Percentiles rank a stretch among this genome's conserved stretches.
Conservation (phyloP, 2,329 filamentous ascomycete species). For the Aureobasidium subglaciale region DNA sequence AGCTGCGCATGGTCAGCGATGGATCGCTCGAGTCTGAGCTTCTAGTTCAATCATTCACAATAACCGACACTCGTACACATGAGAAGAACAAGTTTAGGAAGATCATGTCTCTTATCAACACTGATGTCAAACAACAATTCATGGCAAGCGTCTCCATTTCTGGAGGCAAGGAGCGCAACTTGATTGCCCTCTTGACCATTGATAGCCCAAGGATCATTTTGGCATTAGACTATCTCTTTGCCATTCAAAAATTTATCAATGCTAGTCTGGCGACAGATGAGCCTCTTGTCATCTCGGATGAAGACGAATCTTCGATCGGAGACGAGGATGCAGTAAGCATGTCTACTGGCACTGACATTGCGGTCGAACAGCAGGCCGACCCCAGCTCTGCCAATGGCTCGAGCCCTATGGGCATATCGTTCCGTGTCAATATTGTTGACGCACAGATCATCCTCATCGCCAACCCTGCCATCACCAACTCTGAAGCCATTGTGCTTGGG, state of each 20-base stretch:
- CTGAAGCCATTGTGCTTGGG: slow-evolving; percentile 90
- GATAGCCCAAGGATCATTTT: slow-evolving; percentile 94
- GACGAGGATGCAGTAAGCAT: slow-evolving; percentile 45
- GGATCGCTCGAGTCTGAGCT: slow-evolving; percentile 88
- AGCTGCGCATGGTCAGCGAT: slow-evolving; percentile 88
- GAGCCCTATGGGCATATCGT: slow-evolving; percentile 66
- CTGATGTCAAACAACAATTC: slow-evolving; percentile 85
- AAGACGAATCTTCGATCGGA: slow-evolving; percentile 36
- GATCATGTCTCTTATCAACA: slow-evolving; percentile 96
- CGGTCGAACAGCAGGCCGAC: slow-evolving; percentile 21
- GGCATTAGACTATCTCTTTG: slow-evolving; percentile 90
- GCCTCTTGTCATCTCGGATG: slow-evolving; percentile 56
- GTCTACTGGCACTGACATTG: slow-evolving; percentile 25
- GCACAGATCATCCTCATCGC: slow-evolving; percentile 95
- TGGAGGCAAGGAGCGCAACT: slow-evolving; percentile 67
- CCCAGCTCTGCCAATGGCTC: slow-evolving; percentile 29
- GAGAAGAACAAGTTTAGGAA: slow-evolving; percentile 95
- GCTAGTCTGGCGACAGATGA: slow-evolving; percentile 54
- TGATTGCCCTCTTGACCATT: slow-evolving; percentile 87
- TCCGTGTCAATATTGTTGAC: slow-evolving; percentile 89
- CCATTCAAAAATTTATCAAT: slow-evolving; percentile 74
- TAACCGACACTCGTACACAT: slow-evolving; percentile 79
- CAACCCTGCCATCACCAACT: slow-evolving; percentile 81
- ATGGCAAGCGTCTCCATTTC: slow-evolving; percentile 97
- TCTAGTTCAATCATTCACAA: slow-evolving; percentile 88